Conservation (phyloP, 805 yeast genomes). For the Ogataea philodendri region DNA sequence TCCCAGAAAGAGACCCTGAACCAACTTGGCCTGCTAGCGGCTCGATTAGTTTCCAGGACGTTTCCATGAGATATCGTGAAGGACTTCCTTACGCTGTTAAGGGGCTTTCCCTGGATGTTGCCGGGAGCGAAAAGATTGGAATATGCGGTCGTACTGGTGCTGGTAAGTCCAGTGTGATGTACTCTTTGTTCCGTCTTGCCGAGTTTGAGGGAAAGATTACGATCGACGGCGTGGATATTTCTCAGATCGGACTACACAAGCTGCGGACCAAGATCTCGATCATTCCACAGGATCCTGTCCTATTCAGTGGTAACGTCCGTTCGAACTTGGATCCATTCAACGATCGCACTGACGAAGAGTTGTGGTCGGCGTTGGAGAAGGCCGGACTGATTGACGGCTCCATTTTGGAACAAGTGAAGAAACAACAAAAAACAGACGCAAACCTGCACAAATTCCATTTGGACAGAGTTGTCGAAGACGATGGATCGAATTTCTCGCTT, state of each 20-base stretch:
- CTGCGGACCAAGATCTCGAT: constrained; percentile 73
- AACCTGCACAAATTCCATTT: constrained; percentile 59
- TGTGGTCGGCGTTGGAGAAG: constrained; percentile 61
- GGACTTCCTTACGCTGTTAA: constrained; percentile 60
- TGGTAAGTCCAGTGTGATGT: constrained; percentile 68
- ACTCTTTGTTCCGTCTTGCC: constrained; percentile 54
- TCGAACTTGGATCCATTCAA: constrained; percentile 78
- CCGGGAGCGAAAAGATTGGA: constrained; percentile 67
- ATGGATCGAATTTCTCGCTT: constrained; percentile 65
- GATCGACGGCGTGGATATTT: constrained; percentile 70
- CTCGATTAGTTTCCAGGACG: constrained; percentile 45
- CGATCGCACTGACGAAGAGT: constrained; percentile 47
- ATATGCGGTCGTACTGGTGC: constrained; percentile 91
- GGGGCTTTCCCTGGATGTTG: constrained; percentile 40
- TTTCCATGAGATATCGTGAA: constrained; percentile 54
- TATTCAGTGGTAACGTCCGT: constrained; percentile 77
- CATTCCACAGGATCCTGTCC: constrained; percentile 87
- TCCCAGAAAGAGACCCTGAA: constrained; percentile 41
- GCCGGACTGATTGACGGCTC: constrained; percentile 50
- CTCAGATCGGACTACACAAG: constrained; percentile 61
- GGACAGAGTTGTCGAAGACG: constrained; percentile 59
- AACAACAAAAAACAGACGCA: constrained; percentile 32
- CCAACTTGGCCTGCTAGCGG: constrained; percentile 52
- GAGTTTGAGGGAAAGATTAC: constrained; percentile 57
- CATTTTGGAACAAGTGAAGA: constrained; percentile 33